Evolutionary conservation across 371 early-diverging fungal genomes (phyloP).

Genomic region (Cokeromyces recurvatus): DNA sequence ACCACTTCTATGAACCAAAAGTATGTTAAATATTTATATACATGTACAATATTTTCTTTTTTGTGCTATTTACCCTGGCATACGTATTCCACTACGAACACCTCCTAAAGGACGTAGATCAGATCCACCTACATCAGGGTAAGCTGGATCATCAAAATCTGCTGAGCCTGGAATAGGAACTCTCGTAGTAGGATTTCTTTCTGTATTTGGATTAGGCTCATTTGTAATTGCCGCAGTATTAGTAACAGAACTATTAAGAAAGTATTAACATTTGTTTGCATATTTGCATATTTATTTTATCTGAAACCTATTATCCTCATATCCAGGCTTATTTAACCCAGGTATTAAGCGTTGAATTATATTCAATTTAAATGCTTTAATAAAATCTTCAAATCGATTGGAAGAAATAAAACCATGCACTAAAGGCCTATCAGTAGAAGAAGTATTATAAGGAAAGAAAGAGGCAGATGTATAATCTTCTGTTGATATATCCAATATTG

Average conservation of each 20-base stretch:
- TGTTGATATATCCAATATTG: conserved; percentile 49
- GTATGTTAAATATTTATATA: background rate
- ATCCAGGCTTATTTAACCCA: conserved; percentile 43
- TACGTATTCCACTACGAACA: conserved; percentile 23
- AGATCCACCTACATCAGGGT: conserved; percentile 49
- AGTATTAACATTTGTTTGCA: no score
- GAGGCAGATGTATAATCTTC: conserved; percentile 54
- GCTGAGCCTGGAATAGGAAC: background rate
- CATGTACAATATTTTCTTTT: background rate
- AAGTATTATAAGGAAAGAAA: conserved; percentile 51
- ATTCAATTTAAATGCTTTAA: conserved; percentile 54
- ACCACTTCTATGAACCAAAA: conserved; percentile 37
- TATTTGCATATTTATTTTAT: no score
- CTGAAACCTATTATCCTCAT: no score
- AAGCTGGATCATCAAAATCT: conserved; percentile 19
- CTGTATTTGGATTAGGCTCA: background rate
- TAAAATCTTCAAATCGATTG: conserved; percentile 54
- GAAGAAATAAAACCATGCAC: conserved; percentile 59
- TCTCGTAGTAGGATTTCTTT: conserved; percentile 1
- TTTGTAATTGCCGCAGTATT: background rate
- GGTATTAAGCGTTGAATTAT: conserved; percentile 69
- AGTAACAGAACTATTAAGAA: background rate
- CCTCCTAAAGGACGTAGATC: conserved; percentile 56
- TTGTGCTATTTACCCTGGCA: conserved; percentile 33
- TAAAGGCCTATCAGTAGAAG: conserved; percentile 37